These are phyloP conservation scores for Orbilia blumenaviensis DNA, from an alignment of 2,329 filamentous ascomycete species.

Conservation along the genomic window DNA sequence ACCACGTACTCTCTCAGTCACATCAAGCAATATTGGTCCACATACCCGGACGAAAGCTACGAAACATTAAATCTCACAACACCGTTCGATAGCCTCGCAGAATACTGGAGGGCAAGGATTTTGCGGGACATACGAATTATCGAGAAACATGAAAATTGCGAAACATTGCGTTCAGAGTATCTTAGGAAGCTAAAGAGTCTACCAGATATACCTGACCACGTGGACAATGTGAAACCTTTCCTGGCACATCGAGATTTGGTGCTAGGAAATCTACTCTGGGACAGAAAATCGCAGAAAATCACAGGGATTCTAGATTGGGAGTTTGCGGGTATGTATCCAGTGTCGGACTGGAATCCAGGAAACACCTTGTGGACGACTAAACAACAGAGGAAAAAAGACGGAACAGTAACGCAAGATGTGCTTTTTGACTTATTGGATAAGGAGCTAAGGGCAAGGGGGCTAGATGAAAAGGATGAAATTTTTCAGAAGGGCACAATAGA, in stretches of 20 bases:
- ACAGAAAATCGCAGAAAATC: slow-evolving; percentile 49
- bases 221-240: slow-evolving; percentile 18
- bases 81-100: slow-evolving; percentile 23
- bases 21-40: slow-evolving; percentile 27
- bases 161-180: slow-evolving; percentile 5
- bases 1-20: slow-evolving; percentile 25
- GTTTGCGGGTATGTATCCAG: slow-evolving; percentile 54
- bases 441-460: slow-evolving; percentile 21
- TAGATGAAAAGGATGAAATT: not conserved
- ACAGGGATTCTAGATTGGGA: slow-evolving; percentile 57
- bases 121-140: slow-evolving; percentile 31
- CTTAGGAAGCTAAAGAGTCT: not conserved
- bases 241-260: slow-evolving; percentile 55
- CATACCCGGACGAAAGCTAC: slow-evolving; percentile 33
- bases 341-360: slow-evolving; percentile 56
- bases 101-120: slow-evolving; percentile 39
- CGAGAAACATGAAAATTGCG: slow-evolving; percentile 25
- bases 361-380: slow-evolving; percentile 40
- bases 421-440: slow-evolving; percentile 27
- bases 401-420: slow-evolving; percentile 24
- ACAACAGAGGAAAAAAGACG: slow-evolving; percentile 19
- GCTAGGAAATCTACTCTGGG: slow-evolving; percentile 54
- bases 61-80: slow-evolving; percentile 30
- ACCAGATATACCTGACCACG: slow-evolving; percentile 21
- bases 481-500: slow-evolving; percentile 25